Base-by-base conservation (phyloP, 2,329 filamentous ascomycete genomes). In the Akanthomyces muscarius region DNA sequence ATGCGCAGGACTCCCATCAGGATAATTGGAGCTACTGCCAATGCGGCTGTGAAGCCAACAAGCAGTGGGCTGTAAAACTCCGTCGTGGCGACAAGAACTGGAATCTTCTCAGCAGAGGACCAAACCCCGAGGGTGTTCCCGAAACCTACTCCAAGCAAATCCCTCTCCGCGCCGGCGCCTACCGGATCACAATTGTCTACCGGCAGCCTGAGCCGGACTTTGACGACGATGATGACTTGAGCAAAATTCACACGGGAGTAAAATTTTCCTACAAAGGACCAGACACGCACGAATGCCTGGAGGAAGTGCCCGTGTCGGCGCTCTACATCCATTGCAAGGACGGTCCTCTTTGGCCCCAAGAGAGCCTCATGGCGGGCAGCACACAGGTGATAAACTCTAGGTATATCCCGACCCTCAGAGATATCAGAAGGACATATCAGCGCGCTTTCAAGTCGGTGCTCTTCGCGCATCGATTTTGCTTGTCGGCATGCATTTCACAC, bases 401-500 rank as follows among this genome's bases (percentile, higher is more conserved):
- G 42, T 62, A 62, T 21, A 45, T 62, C 13, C 60, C 60, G 13
- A 62, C 60, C 16, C 28, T 62, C n/a, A 41, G 60, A 14, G 60
- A 62, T 5, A 62, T 62, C 10, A n/a, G 60, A 4, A 42, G 60
- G 21, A 62, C 60, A 47, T 62, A 62, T 23, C 60, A 62, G 18
- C 36, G 60, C 18, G 60, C 60, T 2, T 62, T 62, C 30, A 62
- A 62, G 41, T 62, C 60, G 0, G 51, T 62, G 6, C 60, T 62
- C 25, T 62, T 62, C 13, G 50, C 60, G 16, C 30, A 41, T 6
- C 38, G 60, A 30, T 23, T 62, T 28, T 50, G 60, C 44, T 42
- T 62, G 33, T 62, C 60, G 3, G 60, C 60, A 3, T 47, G 51
- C 14, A 28, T 13, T 23, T 44, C 48, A 13, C 58, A 50, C 33